A percentile compares a stretch with the other conserved stretches of the same genome.
Evolutionary conservation across 495 filamentous ascomycete species (phyloP).

Genomic region (Cercophora sp.): DNA sequence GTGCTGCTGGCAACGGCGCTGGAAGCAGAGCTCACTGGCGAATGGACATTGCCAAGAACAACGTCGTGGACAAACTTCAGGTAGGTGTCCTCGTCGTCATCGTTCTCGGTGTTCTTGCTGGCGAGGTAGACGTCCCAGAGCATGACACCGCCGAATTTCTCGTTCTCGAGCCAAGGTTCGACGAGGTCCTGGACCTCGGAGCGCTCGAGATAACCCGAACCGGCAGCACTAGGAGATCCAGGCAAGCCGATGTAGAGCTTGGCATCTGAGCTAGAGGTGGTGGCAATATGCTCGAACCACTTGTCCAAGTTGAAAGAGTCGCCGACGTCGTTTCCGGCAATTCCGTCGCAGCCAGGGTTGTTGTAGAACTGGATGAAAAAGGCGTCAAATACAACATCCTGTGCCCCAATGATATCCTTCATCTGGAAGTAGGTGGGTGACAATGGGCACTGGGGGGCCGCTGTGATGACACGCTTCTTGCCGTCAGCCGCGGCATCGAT

Average conservation of each 20-base stretch:
- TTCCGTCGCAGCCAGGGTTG: conserved; percentile 57
- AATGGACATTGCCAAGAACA: conserved; percentile 9
- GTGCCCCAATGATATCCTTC: conserved; percentile 53
- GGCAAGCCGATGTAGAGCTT: conserved; percentile 64
- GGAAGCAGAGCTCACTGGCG: neutral
- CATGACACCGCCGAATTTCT: conserved; percentile 40
- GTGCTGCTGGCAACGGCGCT: neutral
- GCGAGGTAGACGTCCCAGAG: conserved; percentile 38
- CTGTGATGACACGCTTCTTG: conserved; percentile 53
- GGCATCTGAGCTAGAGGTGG: conserved; percentile 51
- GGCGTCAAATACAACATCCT: conserved; percentile 53
- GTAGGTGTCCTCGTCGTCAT: conserved; percentile 22
- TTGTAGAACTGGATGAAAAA: conserved; percentile 75
- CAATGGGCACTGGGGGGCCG: conserved; percentile 62
- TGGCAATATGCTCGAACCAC: conserved; percentile 57
- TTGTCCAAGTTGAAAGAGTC: conserved; percentile 56
- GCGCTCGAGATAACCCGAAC: conserved; percentile 30
- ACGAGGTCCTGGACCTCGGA: conserved; percentile 21
- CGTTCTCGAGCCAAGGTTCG: conserved; percentile 28
- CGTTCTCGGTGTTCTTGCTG: conserved; percentile 22
- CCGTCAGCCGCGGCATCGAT: conserved; percentile 34
- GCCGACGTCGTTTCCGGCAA: too few species aligned
- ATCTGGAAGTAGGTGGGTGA: conserved; percentile 47
- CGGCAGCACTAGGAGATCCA: conserved; percentile 35
- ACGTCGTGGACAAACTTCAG: conserved; percentile 26